Evolutionary conservation across 805 yeast species (phyloP).

Genomic region (Suhomyces vadensis): DNA sequence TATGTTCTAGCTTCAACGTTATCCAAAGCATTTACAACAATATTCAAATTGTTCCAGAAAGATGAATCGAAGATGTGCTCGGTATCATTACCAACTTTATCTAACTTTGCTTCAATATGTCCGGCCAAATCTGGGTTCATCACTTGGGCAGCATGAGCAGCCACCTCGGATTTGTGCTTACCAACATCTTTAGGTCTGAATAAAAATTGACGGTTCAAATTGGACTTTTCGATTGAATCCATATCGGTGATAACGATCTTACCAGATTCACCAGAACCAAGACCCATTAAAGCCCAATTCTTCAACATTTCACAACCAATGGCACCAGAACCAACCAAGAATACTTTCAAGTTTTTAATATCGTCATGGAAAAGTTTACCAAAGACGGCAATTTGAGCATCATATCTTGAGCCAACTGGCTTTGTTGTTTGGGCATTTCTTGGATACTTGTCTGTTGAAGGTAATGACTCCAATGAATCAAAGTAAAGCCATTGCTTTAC

Average conservation of each 20-base stretch:
- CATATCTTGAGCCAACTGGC: constrained; percentile 83
- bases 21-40: constrained; percentile 95
- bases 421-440: constrained; percentile 72
- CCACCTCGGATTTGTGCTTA: constrained; percentile 82
- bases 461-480: constrained; percentile 91
- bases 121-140: constrained; percentile 87
- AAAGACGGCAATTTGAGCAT: constrained; percentile 92
- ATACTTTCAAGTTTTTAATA: constrained; percentile 75
- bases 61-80: constrained; percentile 80
- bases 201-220: constrained; percentile 92
- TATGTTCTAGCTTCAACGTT: constrained; percentile 97
- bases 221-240: constrained; percentile 93
- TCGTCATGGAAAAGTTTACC: constrained; percentile 75
- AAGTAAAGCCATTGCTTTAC: constrained; percentile 88
- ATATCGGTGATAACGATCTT: constrained; percentile 84
- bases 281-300: constrained; percentile 96
- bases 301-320: constrained; percentile 98
- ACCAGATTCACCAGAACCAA: constrained; percentile 91
- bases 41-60: constrained; percentile 82
- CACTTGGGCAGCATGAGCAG: constrained; percentile 75
- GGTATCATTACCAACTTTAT: constrained; percentile 92
- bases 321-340: constrained; percentile 96
- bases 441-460: constrained; percentile 54
- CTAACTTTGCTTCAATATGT: constrained; percentile 72
- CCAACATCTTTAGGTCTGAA: constrained; percentile 97